Evolutionary conservation across 768 basidiomycete genomes (phyloP), one percentile per base, ranked within the genome.

Genomic region (Asterophora parasitica): DNA sequence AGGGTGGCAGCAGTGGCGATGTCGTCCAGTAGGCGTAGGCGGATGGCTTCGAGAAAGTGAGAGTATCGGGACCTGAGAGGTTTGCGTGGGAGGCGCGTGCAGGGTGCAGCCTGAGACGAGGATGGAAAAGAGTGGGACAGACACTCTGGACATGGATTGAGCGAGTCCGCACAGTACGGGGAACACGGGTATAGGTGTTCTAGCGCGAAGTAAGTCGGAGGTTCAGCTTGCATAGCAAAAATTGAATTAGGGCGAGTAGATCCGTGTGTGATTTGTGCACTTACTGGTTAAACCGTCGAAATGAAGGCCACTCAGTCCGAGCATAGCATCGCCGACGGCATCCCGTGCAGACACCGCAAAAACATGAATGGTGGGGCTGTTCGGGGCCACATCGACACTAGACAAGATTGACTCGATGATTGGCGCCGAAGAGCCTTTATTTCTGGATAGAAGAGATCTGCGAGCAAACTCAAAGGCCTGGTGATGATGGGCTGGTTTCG

Each of bases 11-110:
- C 62, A 43, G 68, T 65, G 6, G 75, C 69, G 35, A 88, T 67
- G 58, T 82, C 77, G 46, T 81, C 74, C 33, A 82, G 70, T 15
- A 78, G 58, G 19, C 69, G 65, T 26, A 62, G 71, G 31, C 85
- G 81, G n/a, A 85, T 64, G 6, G 86, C 85, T 30, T 77, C 73
- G 52, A 85, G 67, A 56, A 89, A 86, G 53, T 61, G 82, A 65
- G 59, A 71, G 58, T 69, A 67, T 40, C 66, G 55, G 47, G 54
- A 56, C 52, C 64, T 77, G 8, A 82, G 65, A 41, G 66, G 62
- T 51, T 69, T 65, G 41, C 74, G 68, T 42, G 79, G 78, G 52
- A 67, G 16, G 61, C 71, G 53, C 57, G 62, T 50, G 56, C 48
- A 20, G 50, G 53, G 46, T 48, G 54, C 23, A 55, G 39, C 48